These are phyloP conservation scores for Pseudogymnoascus sp. DNA, from an alignment of 2,329 filamentous ascomycete genomes.

Conservation along the genomic window DNA sequence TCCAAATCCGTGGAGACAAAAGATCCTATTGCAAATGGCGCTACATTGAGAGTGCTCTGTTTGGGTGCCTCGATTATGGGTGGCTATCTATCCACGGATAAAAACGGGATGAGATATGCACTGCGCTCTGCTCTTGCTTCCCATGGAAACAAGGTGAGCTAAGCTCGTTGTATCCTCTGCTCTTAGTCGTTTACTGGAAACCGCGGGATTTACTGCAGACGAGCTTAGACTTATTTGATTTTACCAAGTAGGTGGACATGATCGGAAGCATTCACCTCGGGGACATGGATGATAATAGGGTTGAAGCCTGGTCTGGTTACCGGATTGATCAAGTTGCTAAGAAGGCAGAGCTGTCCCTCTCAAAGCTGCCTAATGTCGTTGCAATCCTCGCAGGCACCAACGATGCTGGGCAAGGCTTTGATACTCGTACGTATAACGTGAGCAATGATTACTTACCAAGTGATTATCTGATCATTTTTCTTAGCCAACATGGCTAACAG, in stretches of 20 bases:
- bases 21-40: background rate
- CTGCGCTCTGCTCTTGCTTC: constrained; percentile 10
- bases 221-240: background rate
- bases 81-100: constrained; percentile 9
- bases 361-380: constrained; percentile 12
- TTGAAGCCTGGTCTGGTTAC: constrained; percentile 12
- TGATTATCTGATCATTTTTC: background rate
- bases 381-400: constrained; percentile 11
- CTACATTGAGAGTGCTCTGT: constrained; percentile 3
- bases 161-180: background rate
- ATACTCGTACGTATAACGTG: background rate
- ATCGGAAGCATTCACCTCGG: constrained; percentile 10
- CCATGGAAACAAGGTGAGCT: constrained; percentile 9
- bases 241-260: constrained; percentile 9
- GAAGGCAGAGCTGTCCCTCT: constrained; percentile 6
- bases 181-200: background rate
- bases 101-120: constrained; percentile 12
- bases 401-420: constrained; percentile 7
- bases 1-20: background rate
- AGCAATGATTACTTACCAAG: background rate
- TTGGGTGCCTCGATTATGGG: constrained; percentile 12
- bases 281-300: constrained; percentile 12
- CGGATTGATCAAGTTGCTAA: constrained; percentile 4
- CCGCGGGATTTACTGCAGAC: background rate
- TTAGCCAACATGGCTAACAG: background rate